phyloP scores from a whole-genome alignment of 352 stramenopile genomes.

The Phytophthora tentaculata region DNA sequence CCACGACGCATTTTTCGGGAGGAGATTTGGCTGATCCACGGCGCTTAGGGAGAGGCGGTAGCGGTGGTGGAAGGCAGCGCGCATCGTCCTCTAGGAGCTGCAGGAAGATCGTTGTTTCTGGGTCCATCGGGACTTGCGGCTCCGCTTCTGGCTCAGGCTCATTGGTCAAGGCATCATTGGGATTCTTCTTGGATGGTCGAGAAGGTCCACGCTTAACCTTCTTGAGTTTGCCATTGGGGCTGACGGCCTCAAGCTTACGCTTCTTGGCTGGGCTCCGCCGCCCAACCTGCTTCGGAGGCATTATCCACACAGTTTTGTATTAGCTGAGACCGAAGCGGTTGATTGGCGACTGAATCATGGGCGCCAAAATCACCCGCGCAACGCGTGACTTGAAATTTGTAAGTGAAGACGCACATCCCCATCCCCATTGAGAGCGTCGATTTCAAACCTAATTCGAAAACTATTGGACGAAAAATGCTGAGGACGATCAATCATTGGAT shows the following conservation, averaged over 20 bases:
- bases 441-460: constrained; percentile 13
- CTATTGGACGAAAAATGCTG: constrained; percentile 21
- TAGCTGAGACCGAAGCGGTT: constrained; percentile 24
- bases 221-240: constrained; percentile 1
- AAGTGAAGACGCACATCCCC: constrained; percentile 6
- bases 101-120: constrained; percentile 40
- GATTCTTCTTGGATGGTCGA: constrained; percentile 28
- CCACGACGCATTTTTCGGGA: constrained; percentile 18
- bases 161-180: not conserved
- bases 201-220: constrained; percentile 17
- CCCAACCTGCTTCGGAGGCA: constrained; percentile 23
- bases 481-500: constrained; percentile 8
- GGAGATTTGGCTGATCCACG: constrained; percentile 1
- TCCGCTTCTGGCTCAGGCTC: constrained; percentile 7
- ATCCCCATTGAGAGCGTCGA: not conserved
- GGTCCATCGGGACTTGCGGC: constrained; percentile 4
- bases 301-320: constrained; percentile 7
- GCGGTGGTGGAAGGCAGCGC: constrained; percentile 17
- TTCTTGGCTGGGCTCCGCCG: constrained; percentile 26
- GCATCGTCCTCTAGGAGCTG: constrained; percentile 37
- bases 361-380: constrained; percentile 40
- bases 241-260: constrained; percentile 27
- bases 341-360: constrained; percentile 36
- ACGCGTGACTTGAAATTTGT: constrained; percentile 31
- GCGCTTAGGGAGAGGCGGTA: constrained; percentile 14